These are phyloP conservation scores for Trichoderma oligosporum DNA, from an alignment of 2,329 filamentous ascomycete genomes.

Conservation along the genomic window DNA sequence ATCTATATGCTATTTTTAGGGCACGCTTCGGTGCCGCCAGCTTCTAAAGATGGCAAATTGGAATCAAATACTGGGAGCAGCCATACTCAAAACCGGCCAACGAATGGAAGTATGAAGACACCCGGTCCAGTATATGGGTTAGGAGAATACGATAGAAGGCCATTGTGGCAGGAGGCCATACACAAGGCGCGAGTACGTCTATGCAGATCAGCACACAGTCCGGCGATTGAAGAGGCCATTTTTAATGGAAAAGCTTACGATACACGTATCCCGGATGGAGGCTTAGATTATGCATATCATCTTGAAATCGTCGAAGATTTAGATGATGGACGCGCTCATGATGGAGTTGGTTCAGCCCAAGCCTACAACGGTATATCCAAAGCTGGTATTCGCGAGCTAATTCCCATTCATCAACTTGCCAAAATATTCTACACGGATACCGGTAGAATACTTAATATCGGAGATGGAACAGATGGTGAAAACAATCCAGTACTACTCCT, in stretches of 20 bases:
- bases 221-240: neutral
- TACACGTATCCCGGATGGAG: no score
- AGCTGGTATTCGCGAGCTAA: conserved; percentile 49
- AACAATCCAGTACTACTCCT: conserved; percentile 36
- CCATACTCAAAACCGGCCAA: neutral
- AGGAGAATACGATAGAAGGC: conserved; percentile 48
- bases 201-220: conserved; percentile 56
- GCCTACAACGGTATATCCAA: conserved; percentile 41
- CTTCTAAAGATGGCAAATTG: neutral
- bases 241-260: neutral
- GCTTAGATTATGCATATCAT: conserved; percentile 65
- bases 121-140: conserved; percentile 27
- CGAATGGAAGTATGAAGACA: neutral
- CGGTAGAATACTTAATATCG: conserved; percentile 81
- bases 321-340: conserved; percentile 53
- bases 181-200: conserved; percentile 87
- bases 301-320: conserved; percentile 80
- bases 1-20: conserved; percentile 93
- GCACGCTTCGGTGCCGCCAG: conserved; percentile 49
- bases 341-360: conserved; percentile 33
- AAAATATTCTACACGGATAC: conserved; percentile 94
- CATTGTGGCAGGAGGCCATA: conserved; percentile 93
- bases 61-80: neutral
- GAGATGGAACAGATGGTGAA: conserved; percentile 47
- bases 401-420: conserved; percentile 61